A percentile compares a stretch with the other conserved stretches of the same genome.
Conservation (phyloP, 768 basidiomycete genomes). For the Megacollybia marginata region DNA sequence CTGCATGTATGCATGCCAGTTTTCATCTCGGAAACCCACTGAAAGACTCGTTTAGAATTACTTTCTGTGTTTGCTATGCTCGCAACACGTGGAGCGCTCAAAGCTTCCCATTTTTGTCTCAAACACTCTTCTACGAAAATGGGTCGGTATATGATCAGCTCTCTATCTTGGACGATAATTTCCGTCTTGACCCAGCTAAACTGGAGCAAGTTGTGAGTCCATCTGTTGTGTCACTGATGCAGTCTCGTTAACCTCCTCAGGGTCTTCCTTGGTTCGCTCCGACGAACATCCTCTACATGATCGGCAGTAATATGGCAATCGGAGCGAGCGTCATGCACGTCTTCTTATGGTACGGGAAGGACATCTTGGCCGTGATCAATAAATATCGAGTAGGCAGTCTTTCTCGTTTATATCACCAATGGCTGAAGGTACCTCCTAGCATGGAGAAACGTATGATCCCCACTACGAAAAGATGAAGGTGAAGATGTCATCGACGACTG, state of each 20-base stretch:
- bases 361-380: conserved; percentile 33
- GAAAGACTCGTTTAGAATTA: conserved; percentile 18
- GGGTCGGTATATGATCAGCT: conserved; percentile 46
- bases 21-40: conserved; percentile 5
- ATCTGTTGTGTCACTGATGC: conserved; percentile 18
- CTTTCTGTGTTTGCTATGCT: conserved; percentile 36
- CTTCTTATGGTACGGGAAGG: conserved; percentile 45
- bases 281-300: neutral
- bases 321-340: conserved; percentile 39
- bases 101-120: conserved; percentile 54
- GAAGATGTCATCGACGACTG: conserved; percentile 14
- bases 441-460: conserved; percentile 36
- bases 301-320: conserved; percentile 4
- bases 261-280: conserved; percentile 10
- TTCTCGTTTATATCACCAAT: conserved; percentile 1
- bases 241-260: conserved; percentile 13
- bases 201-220: conserved; percentile 33
- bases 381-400: conserved; percentile 28
- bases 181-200: conserved; percentile 38
- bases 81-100: conserved; percentile 51
- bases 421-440: conserved; percentile 10
- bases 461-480: conserved; percentile 51
- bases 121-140: conserved; percentile 43
- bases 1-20: conserved; percentile 34
- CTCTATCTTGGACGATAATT: conserved; percentile 44